These are phyloP conservation scores for Saccharomyces pastorianus DNA, from an alignment of 1,139 yeast species.

Conservation along the genomic window DNA sequence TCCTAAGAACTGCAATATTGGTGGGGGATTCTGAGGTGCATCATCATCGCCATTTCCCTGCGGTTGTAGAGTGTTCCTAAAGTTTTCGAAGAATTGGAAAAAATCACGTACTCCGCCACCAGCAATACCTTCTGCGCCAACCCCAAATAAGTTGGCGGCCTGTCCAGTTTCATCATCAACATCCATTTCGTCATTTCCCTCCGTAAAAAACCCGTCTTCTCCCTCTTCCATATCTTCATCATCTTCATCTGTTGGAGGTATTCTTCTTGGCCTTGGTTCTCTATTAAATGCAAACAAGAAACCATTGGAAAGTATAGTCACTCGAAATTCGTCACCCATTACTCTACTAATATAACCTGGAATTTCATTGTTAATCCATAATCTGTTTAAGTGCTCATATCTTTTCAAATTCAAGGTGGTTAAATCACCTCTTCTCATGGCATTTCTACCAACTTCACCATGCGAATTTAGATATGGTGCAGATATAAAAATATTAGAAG, in stretches of 20 bases:
- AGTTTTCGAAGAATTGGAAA: constrained; percentile 24
- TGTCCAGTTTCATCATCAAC: constrained; percentile 18
- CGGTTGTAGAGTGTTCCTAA: constrained; percentile 13
- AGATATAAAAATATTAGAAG: constrained; percentile 35
- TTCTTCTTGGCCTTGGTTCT: constrained; percentile 23
- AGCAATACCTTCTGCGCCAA: constrained; percentile 15
- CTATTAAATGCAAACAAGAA: constrained; percentile 27
- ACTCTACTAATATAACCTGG: constrained; percentile 34
- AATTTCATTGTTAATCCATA: constrained; percentile 55
- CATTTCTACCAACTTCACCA: constrained; percentile 58
- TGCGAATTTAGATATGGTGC: constrained; percentile 67
- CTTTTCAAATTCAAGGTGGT: constrained; percentile 47
- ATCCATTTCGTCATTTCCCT: constrained; percentile 19
- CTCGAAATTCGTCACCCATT: constrained; percentile 32
- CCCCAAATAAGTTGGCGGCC: constrained; percentile 11
- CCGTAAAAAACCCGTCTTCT: constrained; percentile 10
- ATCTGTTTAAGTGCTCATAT: constrained; percentile 46
- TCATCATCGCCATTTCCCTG: constrained; percentile 9
- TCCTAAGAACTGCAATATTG: constrained; percentile 19
- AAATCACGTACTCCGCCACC: constrained; percentile 24
- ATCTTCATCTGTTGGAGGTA: constrained; percentile 12
- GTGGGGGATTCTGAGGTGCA: constrained; percentile 13
- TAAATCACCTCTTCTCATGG: constrained; percentile 44
- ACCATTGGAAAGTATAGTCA: constrained; percentile 27
- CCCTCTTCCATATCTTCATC: constrained; percentile 18